Percentiles rank a stretch among this genome's conserved stretches.
Conservation (phyloP, 768 basidiomycete genomes). For the Naematelia aurantialba region DNA sequence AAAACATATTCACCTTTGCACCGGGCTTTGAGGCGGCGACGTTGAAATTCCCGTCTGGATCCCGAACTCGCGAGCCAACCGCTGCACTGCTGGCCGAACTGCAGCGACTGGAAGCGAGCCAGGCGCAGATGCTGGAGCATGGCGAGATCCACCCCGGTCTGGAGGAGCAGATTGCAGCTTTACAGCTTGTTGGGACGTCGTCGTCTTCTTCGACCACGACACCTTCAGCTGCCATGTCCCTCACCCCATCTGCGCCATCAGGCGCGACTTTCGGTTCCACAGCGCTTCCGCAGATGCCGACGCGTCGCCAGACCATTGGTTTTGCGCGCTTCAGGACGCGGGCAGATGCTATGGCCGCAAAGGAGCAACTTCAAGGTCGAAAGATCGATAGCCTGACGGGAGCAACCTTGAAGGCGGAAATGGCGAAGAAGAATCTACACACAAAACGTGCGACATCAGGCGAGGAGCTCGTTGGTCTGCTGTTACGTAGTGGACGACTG, state of each 20-base stretch:
- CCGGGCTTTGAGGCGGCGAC: constrained; percentile 95
- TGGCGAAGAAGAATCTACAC: constrained; percentile 99
- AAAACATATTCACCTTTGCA: constrained; percentile 98
- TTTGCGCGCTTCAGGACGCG: constrained; percentile 93
- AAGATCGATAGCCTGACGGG: constrained; percentile 91
- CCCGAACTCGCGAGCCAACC: constrained; percentile 32
- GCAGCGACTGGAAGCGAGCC: constrained; percentile 26
- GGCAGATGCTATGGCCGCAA: constrained; percentile 78
- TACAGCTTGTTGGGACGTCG: constrained; percentile 29
- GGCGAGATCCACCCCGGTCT: constrained; percentile 13
- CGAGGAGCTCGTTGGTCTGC: constrained; percentile 44
- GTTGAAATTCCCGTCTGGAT: constrained; percentile 85
- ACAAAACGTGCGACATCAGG: constrained; percentile 85
- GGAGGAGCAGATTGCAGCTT: constrained; percentile 39
- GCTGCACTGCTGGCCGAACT: constrained; percentile 38
- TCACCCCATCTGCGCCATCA: constrained; percentile 28
- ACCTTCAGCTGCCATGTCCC: constrained; percentile 36
- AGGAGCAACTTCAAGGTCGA: constrained; percentile 81
- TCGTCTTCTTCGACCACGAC: constrained; percentile 38
- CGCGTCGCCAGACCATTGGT: constrained; percentile 91
- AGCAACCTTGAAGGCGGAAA: constrained; percentile 90
- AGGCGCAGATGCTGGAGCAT: constrained; percentile 18
- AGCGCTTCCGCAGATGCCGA: constrained; percentile 52
- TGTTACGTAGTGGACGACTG: constrained; percentile 37
- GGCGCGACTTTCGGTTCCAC: constrained; percentile 18